Conservation (phyloP, 345 rosid genomes). For the Eutrema japonicum region DNA sequence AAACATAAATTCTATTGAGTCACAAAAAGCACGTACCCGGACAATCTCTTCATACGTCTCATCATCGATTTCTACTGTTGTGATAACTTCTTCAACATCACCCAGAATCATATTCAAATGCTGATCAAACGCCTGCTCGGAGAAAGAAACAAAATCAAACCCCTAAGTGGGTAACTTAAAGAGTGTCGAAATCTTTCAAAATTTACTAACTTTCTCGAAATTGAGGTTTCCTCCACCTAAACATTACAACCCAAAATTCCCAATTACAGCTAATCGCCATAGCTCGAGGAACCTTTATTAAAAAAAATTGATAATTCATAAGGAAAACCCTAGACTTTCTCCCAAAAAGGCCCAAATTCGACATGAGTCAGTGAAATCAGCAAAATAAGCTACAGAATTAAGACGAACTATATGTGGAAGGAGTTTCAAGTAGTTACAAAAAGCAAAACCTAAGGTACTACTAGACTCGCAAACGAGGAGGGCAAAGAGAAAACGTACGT, state of each 20-base stretch:
- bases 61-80: slow-evolving; percentile 97
- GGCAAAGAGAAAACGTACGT: slow-evolving; percentile 49
- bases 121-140: slow-evolving; percentile 93
- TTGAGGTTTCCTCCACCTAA: background rate
- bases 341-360: slow-evolving; percentile 3
- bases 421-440: background rate
- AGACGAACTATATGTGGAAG: background rate
- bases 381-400: background rate
- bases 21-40: slow-evolving; percentile 61
- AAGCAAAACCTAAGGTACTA: background rate
- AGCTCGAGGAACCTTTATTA: background rate
- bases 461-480: background rate
- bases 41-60: slow-evolving; percentile 99
- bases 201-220: background rate
- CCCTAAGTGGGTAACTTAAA: background rate
- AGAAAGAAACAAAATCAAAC: slow-evolving; percentile 20
- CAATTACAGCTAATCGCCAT: background rate
- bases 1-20: background rate
- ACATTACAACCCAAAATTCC: background rate
- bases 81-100: slow-evolving; percentile 95
- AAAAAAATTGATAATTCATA: background rate
- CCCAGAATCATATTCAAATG: slow-evolving; percentile 99
- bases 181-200: background rate
- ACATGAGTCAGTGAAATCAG: slow-evolving; percentile 4
- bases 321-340: slow-evolving; percentile 24